A percentile compares a stretch with the other conserved stretches of the same genome.
These are phyloP conservation scores for Microdochium trichocladiopsis DNA, from an alignment of 2,329 filamentous ascomycete species.

Conservation along the genomic window DNA sequence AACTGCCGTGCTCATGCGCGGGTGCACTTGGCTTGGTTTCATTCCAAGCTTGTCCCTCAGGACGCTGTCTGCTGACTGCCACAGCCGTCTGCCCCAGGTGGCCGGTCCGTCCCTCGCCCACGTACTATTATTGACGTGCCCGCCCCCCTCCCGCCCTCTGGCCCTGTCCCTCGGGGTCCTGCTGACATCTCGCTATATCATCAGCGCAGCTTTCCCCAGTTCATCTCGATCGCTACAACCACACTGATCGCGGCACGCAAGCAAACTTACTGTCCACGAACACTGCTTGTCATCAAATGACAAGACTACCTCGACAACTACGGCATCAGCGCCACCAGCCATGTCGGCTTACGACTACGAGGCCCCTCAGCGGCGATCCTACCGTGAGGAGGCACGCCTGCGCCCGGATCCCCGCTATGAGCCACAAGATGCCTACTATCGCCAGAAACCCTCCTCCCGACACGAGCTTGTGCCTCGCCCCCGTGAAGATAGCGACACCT, in stretches of 20 bases:
- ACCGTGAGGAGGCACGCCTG: constrained; percentile 46
- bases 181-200: no score
- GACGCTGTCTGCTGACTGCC: neutral
- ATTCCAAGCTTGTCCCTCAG: neutral
- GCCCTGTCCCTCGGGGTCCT: neutral
- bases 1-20: neutral
- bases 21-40: neutral
- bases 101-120: neutral
- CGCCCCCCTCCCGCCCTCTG: neutral
- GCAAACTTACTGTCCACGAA: no score
- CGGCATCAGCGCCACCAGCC: constrained; percentile 4
- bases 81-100: neutral
- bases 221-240: no score
- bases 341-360: constrained; percentile 52
- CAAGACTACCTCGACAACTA: neutral
- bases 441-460: constrained; percentile 32
- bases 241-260: no score
- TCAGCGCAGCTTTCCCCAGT: no score
- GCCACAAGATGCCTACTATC: constrained; percentile 39
- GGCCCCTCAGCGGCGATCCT: constrained; percentile 36
- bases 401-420: constrained; percentile 48
- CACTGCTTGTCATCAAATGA: no score
- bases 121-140: neutral
- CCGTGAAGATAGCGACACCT: constrained; percentile 68
- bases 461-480: constrained; percentile 47